Conservation (phyloP, 139 green algal species). For the Eudorina sp. region DNA sequence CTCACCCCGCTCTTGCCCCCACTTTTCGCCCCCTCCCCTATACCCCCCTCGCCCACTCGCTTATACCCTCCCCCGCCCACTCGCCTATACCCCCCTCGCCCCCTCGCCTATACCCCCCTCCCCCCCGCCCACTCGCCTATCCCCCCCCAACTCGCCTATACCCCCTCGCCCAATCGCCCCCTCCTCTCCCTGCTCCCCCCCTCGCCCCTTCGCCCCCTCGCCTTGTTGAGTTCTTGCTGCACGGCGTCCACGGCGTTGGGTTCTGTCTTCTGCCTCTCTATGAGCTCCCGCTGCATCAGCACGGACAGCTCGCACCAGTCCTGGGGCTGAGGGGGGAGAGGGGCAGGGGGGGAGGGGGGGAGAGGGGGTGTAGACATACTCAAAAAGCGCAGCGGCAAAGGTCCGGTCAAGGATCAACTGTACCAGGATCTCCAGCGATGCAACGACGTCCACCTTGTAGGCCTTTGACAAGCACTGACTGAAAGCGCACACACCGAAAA, state of each 20-base stretch:
- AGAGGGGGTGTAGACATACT: background rate
- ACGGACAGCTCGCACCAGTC: constrained; percentile 34
- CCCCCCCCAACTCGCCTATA: background rate
- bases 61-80: background rate
- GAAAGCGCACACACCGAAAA: too few species aligned
- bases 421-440: too few species aligned
- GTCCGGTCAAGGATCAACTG: too few species aligned
- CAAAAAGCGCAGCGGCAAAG: background rate
- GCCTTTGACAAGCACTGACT: too few species aligned
- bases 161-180: too few species aligned
- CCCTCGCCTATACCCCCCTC: background rate
- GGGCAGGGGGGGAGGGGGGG: background rate
- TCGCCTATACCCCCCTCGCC: background rate
- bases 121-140: background rate
- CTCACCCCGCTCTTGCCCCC: too few species aligned
- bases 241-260: background rate
- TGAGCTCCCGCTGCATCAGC: background rate
- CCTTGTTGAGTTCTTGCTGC: background rate
- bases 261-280: background rate
- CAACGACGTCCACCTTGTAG: too few species aligned
- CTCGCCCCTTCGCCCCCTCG: background rate
- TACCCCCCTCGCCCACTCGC: too few species aligned
- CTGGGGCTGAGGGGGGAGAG: background rate
- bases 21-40: too few species aligned
- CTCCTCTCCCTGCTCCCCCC: background rate